Evolutionary conservation across 148 eudicot species (phyloP), one percentile per base, ranked within the genome.

Genomic region (Nyssa sinensis): DNA sequence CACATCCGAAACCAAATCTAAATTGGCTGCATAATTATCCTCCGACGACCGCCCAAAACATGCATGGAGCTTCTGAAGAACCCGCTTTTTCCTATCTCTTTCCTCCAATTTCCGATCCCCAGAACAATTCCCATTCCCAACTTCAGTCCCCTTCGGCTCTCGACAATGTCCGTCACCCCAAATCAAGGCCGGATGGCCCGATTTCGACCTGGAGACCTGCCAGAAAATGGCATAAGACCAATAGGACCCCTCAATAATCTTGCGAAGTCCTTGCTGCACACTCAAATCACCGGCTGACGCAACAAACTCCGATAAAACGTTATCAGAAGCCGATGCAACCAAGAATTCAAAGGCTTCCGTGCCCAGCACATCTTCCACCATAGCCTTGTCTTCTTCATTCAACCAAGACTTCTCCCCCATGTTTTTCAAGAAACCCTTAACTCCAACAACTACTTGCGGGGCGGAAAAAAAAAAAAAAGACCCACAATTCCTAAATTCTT

Each of bases 151-250:
- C 59, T 77, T 85, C 0, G 77, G 75, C 68, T 83, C 89, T 29
- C 81, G 84, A 47, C 91, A 95, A 83, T 90, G 85, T 32, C 99
- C 99, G 68, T 91, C 97, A 4, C 99, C 97, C 99, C 97, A 95
- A 79, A 95, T 95, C 72, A 95, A 86, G 82, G 89, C 99, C 24
- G 96, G 81, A 77, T 78, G 88, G 5, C 93, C 93, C 25, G 83
- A 85, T 80, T 89, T 95, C 10, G 97, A 86, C 71, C 88, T 85
- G 44, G 91, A 87, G 61, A 93, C 88, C 60, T 90, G 97, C 99
- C 99, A 95, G 79, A 85, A 90, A 37, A 95, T 89, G 12, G 96
- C 97, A 69, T 95, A 92, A 59, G 81, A 86, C 97, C 97, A 95
- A 75, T 83, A 76, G 30, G 94, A 88, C 2, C 93, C 96, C 73